Base-by-base conservation (phyloP, 164 flowering plant species). In the Aristolochia fimbriata region DNA sequence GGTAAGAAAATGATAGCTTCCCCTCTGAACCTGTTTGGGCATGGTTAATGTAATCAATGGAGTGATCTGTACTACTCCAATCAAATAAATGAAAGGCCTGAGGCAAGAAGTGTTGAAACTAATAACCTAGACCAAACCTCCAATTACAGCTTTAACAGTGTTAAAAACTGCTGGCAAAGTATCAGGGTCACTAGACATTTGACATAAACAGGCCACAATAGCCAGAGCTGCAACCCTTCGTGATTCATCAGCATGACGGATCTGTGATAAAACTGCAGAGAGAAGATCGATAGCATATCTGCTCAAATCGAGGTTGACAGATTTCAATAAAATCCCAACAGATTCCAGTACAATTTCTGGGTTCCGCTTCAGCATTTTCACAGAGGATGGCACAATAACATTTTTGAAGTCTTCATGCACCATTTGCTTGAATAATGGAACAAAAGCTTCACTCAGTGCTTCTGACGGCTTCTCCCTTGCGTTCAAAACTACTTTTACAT, bases 261-360 rank as follows among this genome's bases (percentile, higher is more conserved):
- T 93, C 70, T 94, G 99, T 30, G 87, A 70, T 66, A 81, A 67
- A 37, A 85, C 80, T 58, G 84, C 91, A 24, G 85, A 76, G 57
- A 94, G 88, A 71, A 87, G 62, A 65, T 91, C 99, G 13, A 60
- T n/a, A 0, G 96, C 83, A 79, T 94, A 94, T 72, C 84, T 91
- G 59, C 99, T 94, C 70, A 91, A 71, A 76, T 94, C 99, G 65
- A 94, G 85, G 55, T 70, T 80, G 66, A 83, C 75, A 15, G 79
- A 75, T 60, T 77, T 73, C 74, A 94, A 66, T 45, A 91, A 86
- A 66, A 91, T 69, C 56, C 86, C 88, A 72, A 85, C 77, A 43
- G 97, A 75, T 63, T 88, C 97, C 76, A 94, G 47, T 10, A 86
- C 86, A 68, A 91, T 85, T 81, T 94, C 99, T n/a, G 99, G 99